Percentiles rank a stretch among this genome's conserved stretches.
Conservation (phyloP, 169 alveolate species). For the Eimeria sp. region DNA sequence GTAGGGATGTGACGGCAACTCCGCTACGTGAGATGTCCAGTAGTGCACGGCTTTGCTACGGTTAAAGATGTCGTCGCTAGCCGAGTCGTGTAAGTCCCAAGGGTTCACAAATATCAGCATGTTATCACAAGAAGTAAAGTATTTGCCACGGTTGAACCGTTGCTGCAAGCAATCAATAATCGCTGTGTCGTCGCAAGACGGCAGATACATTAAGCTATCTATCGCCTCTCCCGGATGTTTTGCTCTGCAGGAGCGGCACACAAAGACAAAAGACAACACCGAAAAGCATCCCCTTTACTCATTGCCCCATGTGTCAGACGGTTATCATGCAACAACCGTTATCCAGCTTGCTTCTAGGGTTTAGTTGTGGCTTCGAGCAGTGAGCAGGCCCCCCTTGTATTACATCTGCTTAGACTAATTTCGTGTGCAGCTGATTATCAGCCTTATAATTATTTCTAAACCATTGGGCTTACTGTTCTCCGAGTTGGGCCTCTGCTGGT, state of each 20-base stretch:
- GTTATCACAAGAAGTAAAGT: slow-evolving; percentile 71
- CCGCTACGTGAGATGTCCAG: slow-evolving; percentile 62
- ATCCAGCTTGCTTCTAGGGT: neutral
- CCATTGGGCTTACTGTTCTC: neutral
- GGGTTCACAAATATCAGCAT: slow-evolving; percentile 73
- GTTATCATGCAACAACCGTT: neutral
- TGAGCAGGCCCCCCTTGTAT: neutral
- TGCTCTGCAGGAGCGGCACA: slow-evolving; percentile 32
- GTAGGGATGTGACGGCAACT: slow-evolving; percentile 73
- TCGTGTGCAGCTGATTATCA: neutral
- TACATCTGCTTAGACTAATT: neutral
- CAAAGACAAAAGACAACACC: neutral
- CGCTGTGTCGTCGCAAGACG: slow-evolving; percentile 67
- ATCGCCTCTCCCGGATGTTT: slow-evolving; percentile 20
- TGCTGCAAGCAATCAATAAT: slow-evolving; percentile 65
- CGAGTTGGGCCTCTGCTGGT: slow-evolving; percentile 21
- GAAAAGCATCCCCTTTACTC: neutral
- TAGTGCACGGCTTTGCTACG: slow-evolving; percentile 42
- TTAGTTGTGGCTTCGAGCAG: neutral
- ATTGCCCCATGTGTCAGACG: neutral
- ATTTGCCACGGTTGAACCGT: slow-evolving; percentile 46
- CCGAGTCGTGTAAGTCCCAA: slow-evolving; percentile 31
- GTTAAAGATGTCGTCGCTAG: slow-evolving; percentile 28
- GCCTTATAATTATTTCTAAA: neutral
- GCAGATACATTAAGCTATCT: slow-evolving; percentile 65